Conservation (phyloP, 129 eudicot species). For the Helianthus tuberosus region DNA sequence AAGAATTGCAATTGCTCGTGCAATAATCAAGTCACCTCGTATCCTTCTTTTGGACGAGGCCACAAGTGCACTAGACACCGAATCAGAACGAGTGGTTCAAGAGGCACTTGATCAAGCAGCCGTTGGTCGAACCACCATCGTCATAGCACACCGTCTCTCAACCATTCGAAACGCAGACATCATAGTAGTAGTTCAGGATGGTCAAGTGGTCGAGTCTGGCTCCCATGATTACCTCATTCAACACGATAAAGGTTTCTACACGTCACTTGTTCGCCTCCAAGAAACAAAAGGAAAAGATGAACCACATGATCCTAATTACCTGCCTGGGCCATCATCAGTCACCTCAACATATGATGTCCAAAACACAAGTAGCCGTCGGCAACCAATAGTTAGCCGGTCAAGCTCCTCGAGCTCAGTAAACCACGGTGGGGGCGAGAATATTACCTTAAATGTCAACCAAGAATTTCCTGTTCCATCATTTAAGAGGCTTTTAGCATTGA, state of each 20-base stretch:
- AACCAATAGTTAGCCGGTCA: constrained; percentile 62
- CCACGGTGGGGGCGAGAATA: constrained; percentile 31
- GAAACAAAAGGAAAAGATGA: constrained; percentile 48
- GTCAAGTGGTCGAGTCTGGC: constrained; percentile 74
- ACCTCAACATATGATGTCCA: constrained; percentile 34
- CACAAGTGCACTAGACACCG: constrained; percentile 92
- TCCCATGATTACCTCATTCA: constrained; percentile 70
- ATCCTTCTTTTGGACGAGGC: constrained; percentile 97
- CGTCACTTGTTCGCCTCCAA: constrained; percentile 72
- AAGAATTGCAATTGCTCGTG: constrained; percentile 95
- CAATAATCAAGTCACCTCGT: constrained; percentile 82
- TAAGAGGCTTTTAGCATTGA: constrained; percentile 79
- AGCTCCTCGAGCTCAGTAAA: constrained; percentile 63
- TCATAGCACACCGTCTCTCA: constrained; percentile 93
- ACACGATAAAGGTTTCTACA: constrained; percentile 60
- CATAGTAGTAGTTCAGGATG: constrained; percentile 74
- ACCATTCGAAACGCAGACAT: constrained; percentile 82
- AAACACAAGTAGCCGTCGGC: constrained; percentile 65
- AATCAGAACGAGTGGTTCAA: constrained; percentile 89
- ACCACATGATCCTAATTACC: not conserved
- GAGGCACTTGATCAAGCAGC: constrained; percentile 91
- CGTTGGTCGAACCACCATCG: constrained; percentile 83
- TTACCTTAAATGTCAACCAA: constrained; percentile 17
- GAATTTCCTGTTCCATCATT: constrained; percentile 70
- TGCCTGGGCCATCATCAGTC: constrained; percentile 34